Percentiles rank a stretch among this genome's conserved stretches.
These are phyloP conservation scores for Lathyrus oleraceus DNA, from an alignment of 306 rosid species.

Conservation along the genomic window DNA sequence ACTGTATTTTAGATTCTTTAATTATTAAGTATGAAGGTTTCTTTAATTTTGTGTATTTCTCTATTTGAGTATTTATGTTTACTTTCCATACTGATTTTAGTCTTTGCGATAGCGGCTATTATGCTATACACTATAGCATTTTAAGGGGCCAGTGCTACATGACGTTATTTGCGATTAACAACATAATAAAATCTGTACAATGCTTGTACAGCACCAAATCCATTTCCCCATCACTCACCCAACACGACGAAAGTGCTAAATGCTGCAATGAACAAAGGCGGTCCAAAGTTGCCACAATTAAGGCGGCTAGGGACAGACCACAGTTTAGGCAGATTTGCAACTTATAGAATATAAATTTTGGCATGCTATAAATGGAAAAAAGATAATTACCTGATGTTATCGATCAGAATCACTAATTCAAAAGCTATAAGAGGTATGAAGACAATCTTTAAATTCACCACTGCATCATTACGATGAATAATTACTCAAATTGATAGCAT, in stretches of 20 bases:
- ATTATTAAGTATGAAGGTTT: no score
- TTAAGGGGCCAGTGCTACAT: no score
- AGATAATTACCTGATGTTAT: conserved; percentile 73
- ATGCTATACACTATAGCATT: no score
- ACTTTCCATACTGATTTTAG: no score
- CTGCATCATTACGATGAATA: conserved; percentile 54
- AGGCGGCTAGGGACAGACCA: neutral
- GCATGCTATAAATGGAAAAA: conserved; percentile 1
- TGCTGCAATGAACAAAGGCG: neutral
- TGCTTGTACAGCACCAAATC: neutral
- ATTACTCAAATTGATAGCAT: conserved; percentile 5
- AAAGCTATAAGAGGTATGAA: conserved; percentile 75
- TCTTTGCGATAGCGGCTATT: no score
- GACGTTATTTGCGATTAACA: no score
- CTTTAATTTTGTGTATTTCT: no score
- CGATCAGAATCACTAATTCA: conserved; percentile 74
- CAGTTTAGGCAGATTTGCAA: neutral
- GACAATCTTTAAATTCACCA: conserved; percentile 74
- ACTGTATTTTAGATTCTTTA: no score
- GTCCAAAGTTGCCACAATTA: neutral
- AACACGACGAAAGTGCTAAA: neutral
- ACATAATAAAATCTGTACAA: neutral
- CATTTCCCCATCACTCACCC: neutral
- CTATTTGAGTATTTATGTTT: no score
- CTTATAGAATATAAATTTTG: conserved; percentile 1